Evolutionary conservation across 2,329 filamentous ascomycete genomes (phyloP).

Genomic region (Fusarium solani-melongenae): DNA sequence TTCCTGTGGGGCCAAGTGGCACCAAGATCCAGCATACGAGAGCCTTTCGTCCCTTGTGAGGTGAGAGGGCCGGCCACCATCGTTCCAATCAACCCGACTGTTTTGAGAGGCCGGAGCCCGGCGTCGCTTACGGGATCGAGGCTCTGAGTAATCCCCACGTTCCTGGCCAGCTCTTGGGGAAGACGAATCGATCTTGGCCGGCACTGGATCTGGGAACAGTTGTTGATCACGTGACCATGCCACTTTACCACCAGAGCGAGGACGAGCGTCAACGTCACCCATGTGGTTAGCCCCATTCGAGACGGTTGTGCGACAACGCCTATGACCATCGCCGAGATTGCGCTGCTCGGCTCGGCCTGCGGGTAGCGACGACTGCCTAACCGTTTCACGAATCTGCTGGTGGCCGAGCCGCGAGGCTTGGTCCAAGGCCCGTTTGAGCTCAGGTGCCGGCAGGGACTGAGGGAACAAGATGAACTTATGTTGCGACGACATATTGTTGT

Average conservation of each 20-base stretch:
- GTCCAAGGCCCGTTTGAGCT: neutral
- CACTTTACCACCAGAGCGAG: neutral
- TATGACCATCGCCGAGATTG: neutral
- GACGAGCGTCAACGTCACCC: neutral
- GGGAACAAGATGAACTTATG: constrained; percentile 1
- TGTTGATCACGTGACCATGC: constrained; percentile 10
- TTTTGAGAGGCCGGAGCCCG: neutral
- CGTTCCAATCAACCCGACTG: neutral
- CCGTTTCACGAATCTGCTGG: neutral
- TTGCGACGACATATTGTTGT: constrained; percentile 16
- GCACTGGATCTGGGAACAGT: neutral
- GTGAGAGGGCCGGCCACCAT: neutral
- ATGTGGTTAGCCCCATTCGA: constrained; percentile 2
- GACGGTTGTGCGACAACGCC: neutral
- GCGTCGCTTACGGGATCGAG: constrained; percentile 11
- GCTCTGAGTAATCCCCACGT: neutral
- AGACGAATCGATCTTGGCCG: neutral
- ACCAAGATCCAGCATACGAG: constrained; percentile 36
- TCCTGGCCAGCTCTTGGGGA: neutral
- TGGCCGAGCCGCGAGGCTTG: neutral
- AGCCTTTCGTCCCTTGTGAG: constrained; percentile 2
- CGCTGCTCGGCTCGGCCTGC: neutral
- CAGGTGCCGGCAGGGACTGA: neutral
- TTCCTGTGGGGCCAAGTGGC: constrained; percentile 1
- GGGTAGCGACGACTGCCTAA: neutral